phyloP scores from a whole-genome alignment of 2,329 filamentous ascomycete species.

The Grosmannia penicillata region DNA sequence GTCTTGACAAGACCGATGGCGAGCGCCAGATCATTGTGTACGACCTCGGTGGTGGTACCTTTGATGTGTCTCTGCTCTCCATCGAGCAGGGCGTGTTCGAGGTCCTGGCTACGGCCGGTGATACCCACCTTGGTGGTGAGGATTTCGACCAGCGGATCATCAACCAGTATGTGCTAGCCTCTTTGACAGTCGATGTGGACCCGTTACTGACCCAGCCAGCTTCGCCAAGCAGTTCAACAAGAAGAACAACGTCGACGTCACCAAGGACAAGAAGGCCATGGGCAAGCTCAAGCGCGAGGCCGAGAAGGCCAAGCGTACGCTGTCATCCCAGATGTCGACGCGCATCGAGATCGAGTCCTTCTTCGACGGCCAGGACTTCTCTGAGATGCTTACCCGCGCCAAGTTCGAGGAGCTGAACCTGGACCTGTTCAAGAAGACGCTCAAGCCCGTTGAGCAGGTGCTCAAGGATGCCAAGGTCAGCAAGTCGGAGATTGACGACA shows the following conservation, averaged over 20 bases:
- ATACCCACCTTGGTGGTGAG: constrained; percentile 94
- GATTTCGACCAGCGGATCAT: constrained; percentile 98
- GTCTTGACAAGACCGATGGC: constrained; percentile 70
- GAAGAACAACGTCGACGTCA: constrained; percentile 84
- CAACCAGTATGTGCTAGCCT: constrained; percentile 39
- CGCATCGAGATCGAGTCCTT: constrained; percentile 96
- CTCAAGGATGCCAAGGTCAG: constrained; percentile 92
- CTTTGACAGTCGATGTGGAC: not conserved
- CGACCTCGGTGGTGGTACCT: constrained; percentile 88
- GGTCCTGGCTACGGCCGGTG: constrained; percentile 87
- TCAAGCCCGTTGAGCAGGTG: constrained; percentile 97
- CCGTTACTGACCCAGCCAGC: constrained; percentile 14
- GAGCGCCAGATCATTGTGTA: constrained; percentile 87
- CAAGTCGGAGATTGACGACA: constrained; percentile 90
- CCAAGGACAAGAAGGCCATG: constrained; percentile 94
- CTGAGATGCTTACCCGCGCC: constrained; percentile 92
- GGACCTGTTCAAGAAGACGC: constrained; percentile 97
- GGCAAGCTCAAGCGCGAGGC: constrained; percentile 99
- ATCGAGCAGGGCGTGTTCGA: constrained; percentile 90
- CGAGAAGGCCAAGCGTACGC: constrained; percentile 97
- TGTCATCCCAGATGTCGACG: constrained; percentile 86
- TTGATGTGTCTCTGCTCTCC: constrained; percentile 85
- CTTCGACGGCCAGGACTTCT: constrained; percentile 94
- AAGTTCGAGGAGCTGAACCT: constrained; percentile 99
- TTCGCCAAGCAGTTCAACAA: constrained; percentile 98